Evolutionary conservation across 345 rosid genomes (phyloP).

Genomic region (Iberis pinnata): DNA sequence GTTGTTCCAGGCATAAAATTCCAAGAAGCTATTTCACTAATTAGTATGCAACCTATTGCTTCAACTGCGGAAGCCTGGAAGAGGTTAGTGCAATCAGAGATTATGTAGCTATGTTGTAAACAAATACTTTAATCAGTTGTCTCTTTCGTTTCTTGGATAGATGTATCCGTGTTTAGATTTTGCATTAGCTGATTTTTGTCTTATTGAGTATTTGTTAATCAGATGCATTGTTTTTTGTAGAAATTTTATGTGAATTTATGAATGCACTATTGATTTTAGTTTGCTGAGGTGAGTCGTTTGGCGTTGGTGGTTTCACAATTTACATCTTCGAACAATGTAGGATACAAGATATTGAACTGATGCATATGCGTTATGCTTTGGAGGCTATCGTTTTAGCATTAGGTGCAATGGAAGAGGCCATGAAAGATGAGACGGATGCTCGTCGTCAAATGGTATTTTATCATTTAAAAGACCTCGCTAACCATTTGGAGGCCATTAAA

Average conservation of each 20-base stretch:
- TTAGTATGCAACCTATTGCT: slow-evolving; percentile 87
- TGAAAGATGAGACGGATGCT: slow-evolving; percentile 43
- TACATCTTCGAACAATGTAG: slow-evolving; percentile 34
- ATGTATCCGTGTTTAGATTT: slow-evolving; percentile 5
- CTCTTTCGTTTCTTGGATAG: slow-evolving; percentile 3
- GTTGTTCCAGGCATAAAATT: slow-evolving; percentile 83
- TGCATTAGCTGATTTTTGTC: slow-evolving; percentile 9
- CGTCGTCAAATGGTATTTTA: slow-evolving; percentile 45
- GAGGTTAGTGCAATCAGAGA: slow-evolving; percentile 42
- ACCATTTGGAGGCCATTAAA: slow-evolving; percentile 69
- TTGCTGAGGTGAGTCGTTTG: background rate
- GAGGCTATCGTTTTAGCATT: slow-evolving; percentile 77
- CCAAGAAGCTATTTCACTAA: slow-evolving; percentile 80
- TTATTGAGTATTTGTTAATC: slow-evolving; percentile 5
- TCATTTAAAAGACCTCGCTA: slow-evolving; percentile 65
- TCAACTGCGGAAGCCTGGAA: slow-evolving; percentile 71
- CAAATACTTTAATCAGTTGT: background rate
- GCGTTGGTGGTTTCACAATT: slow-evolving; percentile 7
- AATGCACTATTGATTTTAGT: background rate
- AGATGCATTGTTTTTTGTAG: background rate
- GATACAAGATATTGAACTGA: slow-evolving; percentile 91
- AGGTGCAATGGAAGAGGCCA: slow-evolving; percentile 54
- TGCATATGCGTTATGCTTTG: slow-evolving; percentile 93
- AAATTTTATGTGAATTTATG: slow-evolving; percentile 3
- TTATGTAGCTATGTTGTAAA: slow-evolving; percentile 11